phyloP scores from a whole-genome alignment of 495 filamentous ascomycete genomes.

The Tuber indicum region DNA sequence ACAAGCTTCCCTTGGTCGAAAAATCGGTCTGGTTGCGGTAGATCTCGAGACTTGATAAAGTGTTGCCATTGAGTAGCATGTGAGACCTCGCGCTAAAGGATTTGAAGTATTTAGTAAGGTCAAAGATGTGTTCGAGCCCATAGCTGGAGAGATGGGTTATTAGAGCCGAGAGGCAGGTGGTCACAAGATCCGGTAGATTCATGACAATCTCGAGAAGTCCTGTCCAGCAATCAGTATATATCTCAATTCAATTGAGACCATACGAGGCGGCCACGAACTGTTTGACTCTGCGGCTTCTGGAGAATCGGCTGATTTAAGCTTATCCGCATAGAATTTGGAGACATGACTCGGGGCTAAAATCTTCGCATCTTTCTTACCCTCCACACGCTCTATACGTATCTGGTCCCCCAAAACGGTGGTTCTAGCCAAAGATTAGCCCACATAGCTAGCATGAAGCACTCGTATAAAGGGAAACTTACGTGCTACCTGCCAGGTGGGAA shows the following conservation, averaged over 20 bases:
- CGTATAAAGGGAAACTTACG: constrained; percentile 8
- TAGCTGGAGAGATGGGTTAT: constrained; percentile 91
- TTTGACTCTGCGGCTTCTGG: constrained; percentile 45
- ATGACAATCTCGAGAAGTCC: constrained; percentile 77
- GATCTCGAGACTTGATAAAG: constrained; percentile 85
- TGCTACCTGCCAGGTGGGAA: constrained; percentile 76
- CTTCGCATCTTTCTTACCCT: constrained; percentile 54
- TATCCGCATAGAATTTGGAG: constrained; percentile 86
- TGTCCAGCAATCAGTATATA: constrained; percentile 42
- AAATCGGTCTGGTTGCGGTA: constrained; percentile 94
- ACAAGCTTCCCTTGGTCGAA: constrained; percentile 75
- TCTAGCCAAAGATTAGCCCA: constrained; percentile 28
- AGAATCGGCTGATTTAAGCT: constrained; percentile 55
- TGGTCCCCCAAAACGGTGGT: constrained; percentile 91
- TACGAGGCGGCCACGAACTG: background rate
- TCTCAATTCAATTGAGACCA: constrained; percentile 42
- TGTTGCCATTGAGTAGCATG: constrained; percentile 96
- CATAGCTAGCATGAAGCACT: background rate
- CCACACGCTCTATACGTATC: constrained; percentile 70
- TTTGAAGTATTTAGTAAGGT: constrained; percentile 95
- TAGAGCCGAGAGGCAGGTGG: constrained; percentile 91
- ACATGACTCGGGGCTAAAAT: constrained; percentile 86
- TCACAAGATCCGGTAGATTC: constrained; percentile 75
- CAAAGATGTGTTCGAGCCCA: constrained; percentile 90
- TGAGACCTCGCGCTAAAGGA: constrained; percentile 90